Base-by-base conservation (phyloP, 2,329 filamentous ascomycete species). In the Aureobasidium zeae region DNA sequence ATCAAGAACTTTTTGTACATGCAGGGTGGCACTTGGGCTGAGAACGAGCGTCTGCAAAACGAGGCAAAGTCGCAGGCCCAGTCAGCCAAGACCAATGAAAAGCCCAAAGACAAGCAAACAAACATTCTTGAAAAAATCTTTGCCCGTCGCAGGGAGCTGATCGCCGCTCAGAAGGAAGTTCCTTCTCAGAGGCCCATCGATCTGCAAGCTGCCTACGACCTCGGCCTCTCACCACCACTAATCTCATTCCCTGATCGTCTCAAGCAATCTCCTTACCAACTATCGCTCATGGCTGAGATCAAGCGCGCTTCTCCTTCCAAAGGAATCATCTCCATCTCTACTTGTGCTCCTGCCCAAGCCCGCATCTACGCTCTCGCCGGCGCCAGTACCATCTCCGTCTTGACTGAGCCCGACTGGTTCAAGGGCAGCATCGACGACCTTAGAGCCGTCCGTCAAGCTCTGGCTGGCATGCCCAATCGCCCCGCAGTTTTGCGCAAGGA, bases 331-430 rank as follows among this genome's bases (percentile, higher is more conserved):
- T 86, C 88, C 1, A 72, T 94, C 2, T 78, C 86, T 19, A 83
- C 88, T 16, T 91, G 83, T 55, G 91, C 91, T 8, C 87, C 91
- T 17, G 79, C 81, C 4, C 91, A 98, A 63, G 91, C 93, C 30
- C 79, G 81, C 51, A 86, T 83, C 53, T 98, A 98, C 62, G 91
- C 93, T 8, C 74, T 91, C 39, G 88, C 91, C 5, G 93, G 91
- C 11, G 91, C 91, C 35, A 96, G 89, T 60, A 86, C 94, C 28
- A 98, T 98, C 52, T 96, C 91, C 1, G 91, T 98, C n/a, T 74
- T 98, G 34, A 98, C 91, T 0, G 91, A 98, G 64, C 91, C 93
- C 0, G 84, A 96, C 58, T 98, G 91, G 91, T 98, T 98, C 72
- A 96, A 95, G 67, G 91, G 91, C 35, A 94, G 83, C 63, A 88